Conservation (phyloP, 192 early-diverging fungal genomes). For the Powellomyces hirtus region DNA sequence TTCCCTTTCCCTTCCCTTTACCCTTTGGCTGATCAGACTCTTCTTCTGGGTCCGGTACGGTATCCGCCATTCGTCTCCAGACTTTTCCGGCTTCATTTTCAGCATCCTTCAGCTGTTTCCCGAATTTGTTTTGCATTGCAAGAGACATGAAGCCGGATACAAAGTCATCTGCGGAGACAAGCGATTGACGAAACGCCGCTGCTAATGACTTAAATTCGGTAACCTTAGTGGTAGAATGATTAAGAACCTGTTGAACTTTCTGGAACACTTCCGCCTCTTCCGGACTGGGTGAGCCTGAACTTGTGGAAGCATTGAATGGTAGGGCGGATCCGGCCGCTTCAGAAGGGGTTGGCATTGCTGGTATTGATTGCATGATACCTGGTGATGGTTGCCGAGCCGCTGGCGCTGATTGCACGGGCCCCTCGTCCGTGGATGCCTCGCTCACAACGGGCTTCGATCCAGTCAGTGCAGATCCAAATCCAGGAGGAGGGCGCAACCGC, state of each 20-base stretch:
- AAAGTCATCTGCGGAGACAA: constrained; percentile 35
- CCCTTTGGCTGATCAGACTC: neutral
- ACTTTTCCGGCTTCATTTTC: constrained; percentile 36
- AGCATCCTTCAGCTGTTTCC: constrained; percentile 26
- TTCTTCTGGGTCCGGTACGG: constrained; percentile 31
- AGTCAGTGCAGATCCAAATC: constrained; percentile 43
- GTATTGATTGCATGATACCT: neutral
- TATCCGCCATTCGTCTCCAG: constrained; percentile 47
- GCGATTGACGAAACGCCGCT: constrained; percentile 24
- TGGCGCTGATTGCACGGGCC: constrained; percentile 1
- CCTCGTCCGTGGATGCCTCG: neutral
- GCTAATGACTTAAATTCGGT: constrained; percentile 45
- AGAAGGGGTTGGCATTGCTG: constrained; percentile 21
- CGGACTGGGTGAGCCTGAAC: neutral
- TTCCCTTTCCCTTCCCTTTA: constrained; percentile 25
- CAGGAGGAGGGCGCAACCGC: constrained; percentile 40
- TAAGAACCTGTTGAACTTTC: constrained; percentile 41
- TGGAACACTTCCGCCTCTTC: constrained; percentile 31
- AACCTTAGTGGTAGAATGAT: constrained; percentile 28
- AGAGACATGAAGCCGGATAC: constrained; percentile 35
- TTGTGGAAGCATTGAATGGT: neutral
- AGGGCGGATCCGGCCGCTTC: constrained; percentile 10
- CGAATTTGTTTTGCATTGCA: constrained; percentile 10
- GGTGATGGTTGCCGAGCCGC: neutral
- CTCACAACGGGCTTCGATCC: neutral